Evolutionary conservation across 2,329 filamentous ascomycete species (phyloP), one percentile per base, ranked within the genome.

Genomic region (Colletotrichum brevisporum): DNA sequence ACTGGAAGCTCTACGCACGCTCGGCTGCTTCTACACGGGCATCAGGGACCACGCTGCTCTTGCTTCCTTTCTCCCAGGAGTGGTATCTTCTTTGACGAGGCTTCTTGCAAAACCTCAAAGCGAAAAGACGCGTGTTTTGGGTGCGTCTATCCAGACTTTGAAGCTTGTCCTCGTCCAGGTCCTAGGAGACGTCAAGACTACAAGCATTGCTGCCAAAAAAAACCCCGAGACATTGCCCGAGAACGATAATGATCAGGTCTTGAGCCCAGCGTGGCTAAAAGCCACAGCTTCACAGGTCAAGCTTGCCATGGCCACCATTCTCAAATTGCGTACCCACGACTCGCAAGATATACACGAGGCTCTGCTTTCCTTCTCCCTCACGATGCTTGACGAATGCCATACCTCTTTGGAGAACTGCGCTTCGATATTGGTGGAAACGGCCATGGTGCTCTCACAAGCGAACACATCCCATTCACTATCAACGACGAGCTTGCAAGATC

Each of bases 61-160:
- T 64, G 93, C 94, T 10, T 95, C 89, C 70, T 96, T 99, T 75
- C 85, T 98, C 50, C 96, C 97, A 0, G 94, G 95, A 10, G 94
- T 94, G 0, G 89, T 97, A 0, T 98, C 96, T 3, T 89, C 90
- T 1, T 82, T 99, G 26, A 91, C 92, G 2, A 95, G 92, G 75
- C 83, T 94, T 0, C 81, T 97, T 58, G 91, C 92, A 5, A 89
- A 90, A 0, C 92, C 91, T 0, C 88, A 87, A 48, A 85, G 87
- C 12, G 81, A 84, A 52, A 89, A 86, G 73, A 79, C 78, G 1
- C 78, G 86, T 48, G 87, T 97, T 0, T 82, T 98, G 6, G 82
- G 90, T 26, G 82, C 82, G 63, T 88, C 88, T 18, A 77, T 97
- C 8, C 81, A 87, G 8, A 83, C 89, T 0, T 80, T 96, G 12